phyloP scores from a whole-genome alignment of 75 land plant genomes.

The Sequoia sempervirens region DNA sequence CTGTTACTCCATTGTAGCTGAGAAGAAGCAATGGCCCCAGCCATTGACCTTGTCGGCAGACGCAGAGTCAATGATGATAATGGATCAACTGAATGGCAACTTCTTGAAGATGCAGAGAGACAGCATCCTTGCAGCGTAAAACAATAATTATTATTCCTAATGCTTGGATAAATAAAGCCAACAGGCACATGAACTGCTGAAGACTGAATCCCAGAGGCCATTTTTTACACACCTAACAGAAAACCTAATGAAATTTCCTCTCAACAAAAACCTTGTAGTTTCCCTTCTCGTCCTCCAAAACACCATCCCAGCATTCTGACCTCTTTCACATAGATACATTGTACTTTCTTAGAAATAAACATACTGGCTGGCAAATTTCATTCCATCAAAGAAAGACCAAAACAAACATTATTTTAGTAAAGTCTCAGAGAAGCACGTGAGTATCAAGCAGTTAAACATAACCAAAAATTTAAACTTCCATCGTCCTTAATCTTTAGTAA shows the following conservation, averaged over 20 bases:
- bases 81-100: background rate
- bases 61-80: background rate
- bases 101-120: background rate
- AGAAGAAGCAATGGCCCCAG: background rate
- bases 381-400: slow-evolving; percentile 1
- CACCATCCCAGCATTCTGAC: background rate
- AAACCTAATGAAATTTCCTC: background rate
- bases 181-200: background rate
- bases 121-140: background rate
- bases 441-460: background rate
- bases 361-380: background rate
- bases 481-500: background rate
- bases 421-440: too few relatives aligned
- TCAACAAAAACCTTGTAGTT: background rate
- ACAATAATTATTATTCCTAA: background rate
- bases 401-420: background rate
- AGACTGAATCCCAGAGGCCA: slow-evolving; percentile 9
- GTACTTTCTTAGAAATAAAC: slow-evolving; percentile 6
- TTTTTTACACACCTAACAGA: background rate
- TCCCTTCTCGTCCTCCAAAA: background rate
- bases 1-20: background rate
- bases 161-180: background rate
- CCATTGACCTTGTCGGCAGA: background rate
- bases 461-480: background rate
- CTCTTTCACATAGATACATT: background rate